Conservation (phyloP, 1,284 basidiomycete species). For the Ceratorhiza oryzae-sativae region DNA sequence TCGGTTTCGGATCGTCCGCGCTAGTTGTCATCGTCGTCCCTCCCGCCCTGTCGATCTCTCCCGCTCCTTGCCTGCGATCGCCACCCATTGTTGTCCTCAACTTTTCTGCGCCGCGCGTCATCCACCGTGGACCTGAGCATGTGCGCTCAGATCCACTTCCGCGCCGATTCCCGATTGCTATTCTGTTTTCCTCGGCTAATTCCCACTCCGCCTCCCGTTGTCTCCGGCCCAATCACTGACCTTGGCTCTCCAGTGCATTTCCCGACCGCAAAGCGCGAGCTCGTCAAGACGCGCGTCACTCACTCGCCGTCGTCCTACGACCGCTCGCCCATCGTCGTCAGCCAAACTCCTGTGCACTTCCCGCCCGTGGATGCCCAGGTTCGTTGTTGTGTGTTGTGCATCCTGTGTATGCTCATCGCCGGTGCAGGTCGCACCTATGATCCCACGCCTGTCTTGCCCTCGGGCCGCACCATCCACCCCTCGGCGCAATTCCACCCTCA, state of each 20-base stretch:
- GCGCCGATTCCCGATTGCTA: neutral
- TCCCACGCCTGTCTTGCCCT: slow-evolving; percentile 16
- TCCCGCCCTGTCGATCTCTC: neutral
- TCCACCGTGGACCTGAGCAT: too few relatives aligned
- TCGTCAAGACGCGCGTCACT: slow-evolving; percentile 48
- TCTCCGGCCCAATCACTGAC: neutral
- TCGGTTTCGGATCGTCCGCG: neutral
- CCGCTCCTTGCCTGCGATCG: neutral
- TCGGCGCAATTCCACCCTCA: slow-evolving; percentile 12
- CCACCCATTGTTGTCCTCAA: neutral
- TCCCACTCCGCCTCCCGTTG: neutral
- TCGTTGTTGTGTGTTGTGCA: neutral
- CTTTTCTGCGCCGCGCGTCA: neutral
- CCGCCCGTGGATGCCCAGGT: slow-evolving; percentile 66
- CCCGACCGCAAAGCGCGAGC: slow-evolving; percentile 29
- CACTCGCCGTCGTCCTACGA: slow-evolving; percentile 67
- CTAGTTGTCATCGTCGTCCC: neutral
- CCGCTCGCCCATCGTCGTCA: slow-evolving; percentile 73
- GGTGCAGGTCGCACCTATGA: slow-evolving; percentile 27
- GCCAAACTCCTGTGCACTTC: slow-evolving; percentile 70
- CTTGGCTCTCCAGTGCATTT: slow-evolving; percentile 20
- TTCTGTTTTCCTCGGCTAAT: slow-evolving; percentile 7
- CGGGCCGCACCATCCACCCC: slow-evolving; percentile 25
- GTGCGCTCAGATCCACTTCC: neutral
- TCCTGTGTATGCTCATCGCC: neutral